Conservation (phyloP, 768 basidiomycete genomes). For the Phlebiopsis gigantea region DNA sequence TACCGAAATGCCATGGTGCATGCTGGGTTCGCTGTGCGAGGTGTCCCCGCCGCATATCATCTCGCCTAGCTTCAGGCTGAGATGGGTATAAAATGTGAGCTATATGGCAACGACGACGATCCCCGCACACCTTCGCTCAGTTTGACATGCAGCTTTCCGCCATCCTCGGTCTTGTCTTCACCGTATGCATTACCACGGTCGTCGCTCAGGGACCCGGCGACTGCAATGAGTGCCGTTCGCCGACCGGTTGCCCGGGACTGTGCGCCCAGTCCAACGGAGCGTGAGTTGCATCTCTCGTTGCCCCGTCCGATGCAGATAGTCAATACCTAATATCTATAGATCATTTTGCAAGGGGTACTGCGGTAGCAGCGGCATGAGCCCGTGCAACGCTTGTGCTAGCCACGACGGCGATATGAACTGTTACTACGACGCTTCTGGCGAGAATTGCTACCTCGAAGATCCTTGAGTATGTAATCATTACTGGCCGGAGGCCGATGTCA, state of each 20-base stretch:
- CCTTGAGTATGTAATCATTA: not conserved
- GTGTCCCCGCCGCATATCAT: not conserved
- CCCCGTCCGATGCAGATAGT: not conserved
- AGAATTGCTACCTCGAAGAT: not conserved
- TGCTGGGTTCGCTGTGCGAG: not conserved
- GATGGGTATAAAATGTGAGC: not conserved
- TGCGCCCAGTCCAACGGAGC: not conserved
- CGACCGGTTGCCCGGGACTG: constrained; percentile 3
- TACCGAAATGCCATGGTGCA: not conserved
- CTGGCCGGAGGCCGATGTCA: too few relatives aligned
- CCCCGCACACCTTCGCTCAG: not conserved
- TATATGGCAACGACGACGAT: not conserved
- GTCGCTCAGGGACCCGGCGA: not conserved
- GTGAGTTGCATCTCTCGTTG: not conserved
- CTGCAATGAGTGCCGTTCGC: not conserved
- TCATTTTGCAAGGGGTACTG: not conserved
- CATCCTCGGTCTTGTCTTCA: not conserved
- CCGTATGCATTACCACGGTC: not conserved
- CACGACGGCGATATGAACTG: not conserved
- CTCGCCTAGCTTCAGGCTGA: not conserved
- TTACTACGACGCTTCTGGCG: not conserved
- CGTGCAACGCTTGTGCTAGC: not conserved
- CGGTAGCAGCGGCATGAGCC: not conserved
- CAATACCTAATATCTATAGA: not conserved
- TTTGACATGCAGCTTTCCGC: not conserved